These are phyloP conservation scores for Gilbertella persicaria DNA, from an alignment of 371 early-diverging fungal genomes.

Conservation along the genomic window DNA sequence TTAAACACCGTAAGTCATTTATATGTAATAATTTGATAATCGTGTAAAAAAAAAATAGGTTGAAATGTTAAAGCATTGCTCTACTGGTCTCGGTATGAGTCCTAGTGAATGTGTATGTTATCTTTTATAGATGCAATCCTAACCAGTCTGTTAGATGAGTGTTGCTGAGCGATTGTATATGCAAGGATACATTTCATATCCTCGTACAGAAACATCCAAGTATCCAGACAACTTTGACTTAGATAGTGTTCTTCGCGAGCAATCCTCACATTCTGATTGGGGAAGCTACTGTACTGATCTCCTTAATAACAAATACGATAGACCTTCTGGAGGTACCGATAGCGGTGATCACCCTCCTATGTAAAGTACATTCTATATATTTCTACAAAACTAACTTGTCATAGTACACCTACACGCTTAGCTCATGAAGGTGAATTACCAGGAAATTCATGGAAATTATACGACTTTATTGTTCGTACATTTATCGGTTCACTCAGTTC, in stretches of 20 bases:
- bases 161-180: conserved; percentile 56
- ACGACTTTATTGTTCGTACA: conserved; percentile 60
- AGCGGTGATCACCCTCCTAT: conserved; percentile 55
- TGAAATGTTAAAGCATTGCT: conserved; percentile 51
- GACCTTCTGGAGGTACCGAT: conserved; percentile 52
- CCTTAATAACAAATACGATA: conserved; percentile 33
- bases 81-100: conserved; percentile 45
- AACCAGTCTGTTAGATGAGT: conserved; percentile 40
- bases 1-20: conserved; percentile 48
- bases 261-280: conserved; percentile 43
- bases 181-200: conserved; percentile 73
- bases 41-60: conserved; percentile 21
- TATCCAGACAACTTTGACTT: conserved; percentile 66
- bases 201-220: conserved; percentile 74
- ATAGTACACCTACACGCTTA: conserved; percentile 51
- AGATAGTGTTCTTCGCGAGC: conserved; percentile 40
- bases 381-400: background rate
- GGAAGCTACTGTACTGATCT: conserved; percentile 37
- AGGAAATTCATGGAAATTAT: conserved; percentile 59
- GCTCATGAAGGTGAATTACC: conserved; percentile 52
- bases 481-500: conserved; percentile 66
- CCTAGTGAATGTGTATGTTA: conserved; percentile 49
- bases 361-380: conserved; percentile 15
- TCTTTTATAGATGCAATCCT: background rate
- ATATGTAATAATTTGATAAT: background rate